A percentile compares a stretch with the other conserved stretches of the same genome.
These are phyloP conservation scores for Cordyceps javanica DNA, from an alignment of 2,329 filamentous ascomycete species.

Conservation along the genomic window DNA sequence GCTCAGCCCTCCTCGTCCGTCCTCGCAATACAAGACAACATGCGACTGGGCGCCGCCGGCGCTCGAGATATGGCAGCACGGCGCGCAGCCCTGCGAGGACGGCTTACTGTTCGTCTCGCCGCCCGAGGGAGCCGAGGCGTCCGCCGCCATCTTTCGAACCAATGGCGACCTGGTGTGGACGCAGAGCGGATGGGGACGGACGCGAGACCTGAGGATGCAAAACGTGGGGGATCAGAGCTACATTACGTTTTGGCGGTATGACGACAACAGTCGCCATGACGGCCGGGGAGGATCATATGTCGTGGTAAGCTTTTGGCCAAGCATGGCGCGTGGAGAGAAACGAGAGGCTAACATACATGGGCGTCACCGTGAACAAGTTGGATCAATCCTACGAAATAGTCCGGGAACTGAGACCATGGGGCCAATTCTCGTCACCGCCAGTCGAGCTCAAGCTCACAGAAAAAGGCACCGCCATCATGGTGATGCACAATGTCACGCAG, in stretches of 20 bases:
- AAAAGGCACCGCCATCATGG: conserved; percentile 33
- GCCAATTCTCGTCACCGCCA: conserved; percentile 20
- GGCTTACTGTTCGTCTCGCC: conserved; percentile 34
- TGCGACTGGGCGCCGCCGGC: conserved; percentile 22
- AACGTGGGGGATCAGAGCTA: conserved; percentile 13
- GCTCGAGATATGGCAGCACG: conserved; percentile 24
- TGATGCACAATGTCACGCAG: conserved; percentile 27
- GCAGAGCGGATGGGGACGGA: conserved; percentile 23
- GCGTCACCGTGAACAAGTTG: conserved; percentile 19
- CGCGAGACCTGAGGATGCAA: conserved; percentile 23
- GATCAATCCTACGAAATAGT: conserved; percentile 25
- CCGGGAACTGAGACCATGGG: conserved; percentile 20
- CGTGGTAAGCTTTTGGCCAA: conserved; percentile 32
- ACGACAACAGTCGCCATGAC: conserved; percentile 39
- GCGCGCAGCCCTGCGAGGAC: conserved; percentile 29
- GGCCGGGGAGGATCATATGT: conserved; percentile 37
- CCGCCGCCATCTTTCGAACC: conserved; percentile 34
- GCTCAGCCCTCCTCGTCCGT: neutral
- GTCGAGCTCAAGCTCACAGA: conserved; percentile 37
- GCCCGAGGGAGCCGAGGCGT: conserved; percentile 18
- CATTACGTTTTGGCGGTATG: conserved; percentile 28
- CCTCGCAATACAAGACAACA: conserved; percentile 3
- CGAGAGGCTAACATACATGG: neutral
- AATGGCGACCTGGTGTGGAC: conserved; percentile 41
- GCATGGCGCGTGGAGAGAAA: neutral